These are phyloP conservation scores for Rhizopus sp. DNA, from an alignment of 371 early-diverging fungal species.

Conservation along the genomic window DNA sequence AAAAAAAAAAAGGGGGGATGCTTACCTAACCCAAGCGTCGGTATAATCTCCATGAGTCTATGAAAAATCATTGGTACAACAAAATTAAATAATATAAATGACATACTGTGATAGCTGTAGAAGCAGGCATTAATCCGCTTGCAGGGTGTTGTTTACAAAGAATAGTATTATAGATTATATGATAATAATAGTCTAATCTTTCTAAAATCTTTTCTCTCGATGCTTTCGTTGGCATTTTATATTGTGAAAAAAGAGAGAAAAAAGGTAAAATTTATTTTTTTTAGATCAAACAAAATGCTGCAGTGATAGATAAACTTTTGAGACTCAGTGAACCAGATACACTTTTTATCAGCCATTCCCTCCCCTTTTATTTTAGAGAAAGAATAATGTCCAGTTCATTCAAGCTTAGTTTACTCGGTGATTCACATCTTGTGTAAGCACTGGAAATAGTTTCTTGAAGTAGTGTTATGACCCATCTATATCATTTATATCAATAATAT, in stretches of 20 bases:
- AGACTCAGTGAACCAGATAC: too few species aligned
- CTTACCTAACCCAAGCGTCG: conserved; percentile 90
- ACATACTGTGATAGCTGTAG: conserved; percentile 77
- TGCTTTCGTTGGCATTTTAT: conserved; percentile 7
- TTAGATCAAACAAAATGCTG: background rate
- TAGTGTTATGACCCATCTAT: conserved; percentile 49
- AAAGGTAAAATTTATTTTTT: background rate
- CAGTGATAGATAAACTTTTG: conserved; percentile 2
- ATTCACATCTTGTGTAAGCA: conserved; percentile 35
- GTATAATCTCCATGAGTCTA: conserved; percentile 79
- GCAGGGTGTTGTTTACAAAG: conserved; percentile 77
- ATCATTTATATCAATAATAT: conserved; percentile 8
- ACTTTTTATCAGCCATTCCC: background rate
- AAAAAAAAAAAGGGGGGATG: background rate
- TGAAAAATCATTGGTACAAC: background rate
- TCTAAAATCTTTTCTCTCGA: conserved; percentile 23
- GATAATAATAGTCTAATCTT: conserved; percentile 76
- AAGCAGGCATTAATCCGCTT: conserved; percentile 87
- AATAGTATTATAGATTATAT: conserved; percentile 73
- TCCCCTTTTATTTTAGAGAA: background rate
- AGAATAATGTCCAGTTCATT: conserved; percentile 23
- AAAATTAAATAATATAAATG: background rate
- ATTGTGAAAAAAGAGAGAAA: conserved; percentile 1
- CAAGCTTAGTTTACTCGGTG: conserved; percentile 14
- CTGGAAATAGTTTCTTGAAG: conserved; percentile 62